These are phyloP conservation scores for Talaromyces stipitatus DNA, from an alignment of 495 filamentous ascomycete genomes.

Conservation along the genomic window DNA sequence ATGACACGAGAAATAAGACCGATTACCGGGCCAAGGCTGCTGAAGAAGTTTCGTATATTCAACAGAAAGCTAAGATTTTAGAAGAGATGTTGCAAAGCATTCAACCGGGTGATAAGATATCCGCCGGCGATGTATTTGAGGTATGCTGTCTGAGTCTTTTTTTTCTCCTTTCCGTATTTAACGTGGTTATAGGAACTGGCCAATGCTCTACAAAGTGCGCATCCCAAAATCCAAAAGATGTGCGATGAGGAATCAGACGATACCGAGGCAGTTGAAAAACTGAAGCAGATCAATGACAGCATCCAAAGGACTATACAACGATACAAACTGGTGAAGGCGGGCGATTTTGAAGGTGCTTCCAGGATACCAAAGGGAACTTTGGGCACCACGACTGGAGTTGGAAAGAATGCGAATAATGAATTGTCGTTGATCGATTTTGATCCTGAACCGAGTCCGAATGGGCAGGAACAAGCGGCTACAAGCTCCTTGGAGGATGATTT, in stretches of 20 bases:
- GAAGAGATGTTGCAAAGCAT: conserved; percentile 89
- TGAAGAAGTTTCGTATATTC: conserved; percentile 87
- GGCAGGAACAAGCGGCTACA: conserved; percentile 24
- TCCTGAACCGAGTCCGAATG: conserved; percentile 44
- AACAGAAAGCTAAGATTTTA: conserved; percentile 81
- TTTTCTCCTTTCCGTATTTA: neutral
- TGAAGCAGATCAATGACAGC: conserved; percentile 96
- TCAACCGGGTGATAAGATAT: conserved; percentile 71
- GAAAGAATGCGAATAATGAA: conserved; percentile 72
- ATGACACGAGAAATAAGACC: conserved; percentile 87
- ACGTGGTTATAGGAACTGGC: conserved; percentile 61
- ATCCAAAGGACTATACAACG: conserved; percentile 95
- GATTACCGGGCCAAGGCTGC: conserved; percentile 97
- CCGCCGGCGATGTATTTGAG: conserved; percentile 90
- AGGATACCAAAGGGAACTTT: conserved; percentile 79
- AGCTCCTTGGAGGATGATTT: conserved; percentile 56
- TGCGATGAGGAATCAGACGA: conserved; percentile 98
- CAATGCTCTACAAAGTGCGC: conserved; percentile 83
- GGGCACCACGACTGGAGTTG: conserved; percentile 60
- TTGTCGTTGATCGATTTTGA: conserved; percentile 91
- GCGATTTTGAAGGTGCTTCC: conserved; percentile 81
- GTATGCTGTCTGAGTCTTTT: conserved; percentile 25
- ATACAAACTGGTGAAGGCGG: conserved; percentile 90
- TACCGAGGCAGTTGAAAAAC: conserved; percentile 86
- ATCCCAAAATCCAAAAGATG: conserved; percentile 98